Evolutionary conservation across 2,329 filamentous ascomycete genomes (phyloP).

Genomic region (Chaetomium strumarium): DNA sequence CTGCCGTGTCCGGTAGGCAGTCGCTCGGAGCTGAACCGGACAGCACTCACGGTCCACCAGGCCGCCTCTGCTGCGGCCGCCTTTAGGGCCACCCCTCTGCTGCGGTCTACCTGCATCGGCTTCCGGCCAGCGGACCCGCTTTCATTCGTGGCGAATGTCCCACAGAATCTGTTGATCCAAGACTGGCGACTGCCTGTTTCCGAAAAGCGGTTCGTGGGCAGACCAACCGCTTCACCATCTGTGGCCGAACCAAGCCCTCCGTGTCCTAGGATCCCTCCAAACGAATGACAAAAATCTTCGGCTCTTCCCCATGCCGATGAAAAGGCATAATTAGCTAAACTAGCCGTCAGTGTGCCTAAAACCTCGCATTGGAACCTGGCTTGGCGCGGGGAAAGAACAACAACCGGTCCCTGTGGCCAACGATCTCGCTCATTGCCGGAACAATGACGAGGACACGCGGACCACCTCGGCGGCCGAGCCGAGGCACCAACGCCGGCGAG

Average conservation of each 20-base stretch:
- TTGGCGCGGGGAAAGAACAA: neutral
- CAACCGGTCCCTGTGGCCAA: neutral
- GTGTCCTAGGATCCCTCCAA: neutral
- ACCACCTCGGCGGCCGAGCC: constrained; percentile 4
- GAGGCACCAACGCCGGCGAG: neutral
- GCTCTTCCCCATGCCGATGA: neutral
- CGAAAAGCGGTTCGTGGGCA: neutral
- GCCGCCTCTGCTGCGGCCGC: constrained; percentile 13
- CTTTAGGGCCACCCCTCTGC: constrained; percentile 15
- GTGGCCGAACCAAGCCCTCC: neutral
- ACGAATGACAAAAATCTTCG: neutral
- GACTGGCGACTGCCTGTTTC: constrained; percentile 6
- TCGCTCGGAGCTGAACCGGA: neutral
- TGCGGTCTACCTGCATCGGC: constrained; percentile 16
- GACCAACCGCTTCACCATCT: constrained; percentile 14
- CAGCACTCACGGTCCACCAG: neutral
- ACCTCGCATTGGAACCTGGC: neutral
- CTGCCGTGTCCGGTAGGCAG: too few species aligned
- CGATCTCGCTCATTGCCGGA: neutral
- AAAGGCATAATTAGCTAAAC: neutral
- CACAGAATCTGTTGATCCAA: constrained; percentile 13
- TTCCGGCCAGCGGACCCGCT: constrained; percentile 16
- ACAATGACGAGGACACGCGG: constrained; percentile 6
- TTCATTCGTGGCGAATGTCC: constrained; percentile 18
- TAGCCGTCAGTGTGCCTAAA: neutral